Base-by-base conservation (phyloP, 2,329 filamentous ascomycete genomes). In the Dothistroma septosporum region DNA sequence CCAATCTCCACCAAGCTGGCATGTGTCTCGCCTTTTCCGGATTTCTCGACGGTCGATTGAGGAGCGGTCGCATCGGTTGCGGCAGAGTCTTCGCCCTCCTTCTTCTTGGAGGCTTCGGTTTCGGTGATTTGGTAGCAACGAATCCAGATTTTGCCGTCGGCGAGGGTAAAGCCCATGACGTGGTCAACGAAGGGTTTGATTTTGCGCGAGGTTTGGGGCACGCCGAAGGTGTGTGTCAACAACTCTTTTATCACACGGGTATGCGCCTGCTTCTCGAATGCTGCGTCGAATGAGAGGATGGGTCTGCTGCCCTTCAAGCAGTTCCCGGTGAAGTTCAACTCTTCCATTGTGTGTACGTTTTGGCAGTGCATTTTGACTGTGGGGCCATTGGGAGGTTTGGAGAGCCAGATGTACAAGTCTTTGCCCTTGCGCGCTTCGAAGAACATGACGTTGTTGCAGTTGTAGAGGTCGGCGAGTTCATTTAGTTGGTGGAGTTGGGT, bases 101-200 rank as follows among this genome's bases (percentile, higher is more conserved):
- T 80, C 61, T 81, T 66, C 68, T 82, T 79, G 46, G 82, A 79
- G n/a, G 80, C 77, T 71, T 94, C 91, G 0, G 88, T 87, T 76
- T 97, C 92, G 69, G 85, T 87, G 74, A 97, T 89, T 77, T 99
- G 92, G 77, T 97, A 99, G 72, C 93, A 91, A 57, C 94, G 86
- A 61, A 97, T 87, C 92, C 93, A 99, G 71, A 99, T 90, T 79
- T 96, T 96, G 71, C 90, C 91, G 72, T 96, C 93, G 3, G 90
- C 90, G 33, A 95, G 80, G 61, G 89, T 95, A 75, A 99, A 95
- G 60, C 87, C 88, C 84, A 97, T 92, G 65, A 99, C 90, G 70
- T 94, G 92, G 75, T 99, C 94, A 64, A 97, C 83, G 71, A 99
- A 99, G 3, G 94, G 94, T 79, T 99, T 99, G 62, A 90, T 88